Evolutionary conservation across 2,329 filamentous ascomycete species (phyloP).

Genomic region (Botryosphaeria dothidea): DNA sequence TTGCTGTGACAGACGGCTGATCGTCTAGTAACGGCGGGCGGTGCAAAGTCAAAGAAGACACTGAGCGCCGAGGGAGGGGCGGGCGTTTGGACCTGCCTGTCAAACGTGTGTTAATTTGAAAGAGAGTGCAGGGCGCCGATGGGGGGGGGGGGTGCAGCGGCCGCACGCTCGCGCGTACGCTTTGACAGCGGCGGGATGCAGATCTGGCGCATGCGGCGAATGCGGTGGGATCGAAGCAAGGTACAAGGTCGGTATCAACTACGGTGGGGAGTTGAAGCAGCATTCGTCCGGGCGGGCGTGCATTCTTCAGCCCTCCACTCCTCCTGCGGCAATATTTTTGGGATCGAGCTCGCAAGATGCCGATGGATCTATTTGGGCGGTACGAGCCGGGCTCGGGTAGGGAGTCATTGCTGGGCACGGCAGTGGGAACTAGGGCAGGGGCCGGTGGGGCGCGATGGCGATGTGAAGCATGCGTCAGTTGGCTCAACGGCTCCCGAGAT

Average conservation of each 20-base stretch:
- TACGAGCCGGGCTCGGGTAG: not conserved
- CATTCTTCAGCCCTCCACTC: no score
- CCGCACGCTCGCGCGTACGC: not conserved
- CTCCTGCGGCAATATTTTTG: no score
- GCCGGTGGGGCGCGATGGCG: not conserved
- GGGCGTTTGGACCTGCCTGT: not conserved
- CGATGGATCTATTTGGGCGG: conserved; percentile 1
- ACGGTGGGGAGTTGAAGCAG: no score
- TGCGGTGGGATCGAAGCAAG: no score
- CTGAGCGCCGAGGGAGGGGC: not conserved
- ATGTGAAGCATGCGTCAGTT: not conserved
- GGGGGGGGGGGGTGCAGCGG: not conserved
- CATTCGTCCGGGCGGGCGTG: no score
- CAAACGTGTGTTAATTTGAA: not conserved
- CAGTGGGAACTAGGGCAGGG: not conserved
- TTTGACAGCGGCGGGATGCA: not conserved
- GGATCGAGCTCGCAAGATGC: not conserved
- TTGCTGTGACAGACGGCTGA: not conserved
- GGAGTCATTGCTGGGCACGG: not conserved
- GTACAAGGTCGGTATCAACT: no score
- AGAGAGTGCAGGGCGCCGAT: not conserved
- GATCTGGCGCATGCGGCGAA: no score
- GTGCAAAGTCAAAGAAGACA: not conserved
- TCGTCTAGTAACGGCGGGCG: not conserved
- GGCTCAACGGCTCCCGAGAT: not conserved